Evolutionary conservation across 306 rosid species (phyloP).

Genomic region (Quercus ilex): DNA sequence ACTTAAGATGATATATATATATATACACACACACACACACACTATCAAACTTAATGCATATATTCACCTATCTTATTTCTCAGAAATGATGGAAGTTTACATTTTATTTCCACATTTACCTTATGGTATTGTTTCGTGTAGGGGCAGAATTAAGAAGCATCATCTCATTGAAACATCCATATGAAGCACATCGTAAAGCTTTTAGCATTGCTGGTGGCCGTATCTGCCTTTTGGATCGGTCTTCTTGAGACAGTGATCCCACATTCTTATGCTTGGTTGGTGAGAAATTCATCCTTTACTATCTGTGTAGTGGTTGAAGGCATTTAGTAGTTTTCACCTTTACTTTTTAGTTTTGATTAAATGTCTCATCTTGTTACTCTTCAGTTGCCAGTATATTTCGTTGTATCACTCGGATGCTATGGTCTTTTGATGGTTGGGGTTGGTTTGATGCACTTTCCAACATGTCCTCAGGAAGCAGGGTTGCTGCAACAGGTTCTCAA

Average conservation of each 20-base stretch:
- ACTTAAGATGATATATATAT: too few species aligned
- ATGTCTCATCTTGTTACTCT: background rate
- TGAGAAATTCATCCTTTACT: conserved; percentile 7
- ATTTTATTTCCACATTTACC: too few species aligned
- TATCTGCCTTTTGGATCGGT: conserved; percentile 49
- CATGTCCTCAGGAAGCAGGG: conserved; percentile 47
- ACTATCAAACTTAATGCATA: too few species aligned
- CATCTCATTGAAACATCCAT: too few species aligned
- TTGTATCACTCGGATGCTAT: conserved; percentile 53
- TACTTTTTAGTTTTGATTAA: too few species aligned
- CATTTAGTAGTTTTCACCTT: too few species aligned
- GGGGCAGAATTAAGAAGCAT: too few species aligned
- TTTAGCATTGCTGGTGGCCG: conserved; percentile 27
- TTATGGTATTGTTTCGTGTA: too few species aligned
- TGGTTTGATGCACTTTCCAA: conserved; percentile 51
- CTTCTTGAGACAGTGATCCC: conserved; percentile 36
- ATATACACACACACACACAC: too few species aligned
- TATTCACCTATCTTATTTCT: too few species aligned
- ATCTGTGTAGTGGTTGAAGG: too few species aligned
- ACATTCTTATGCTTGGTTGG: conserved; percentile 41
- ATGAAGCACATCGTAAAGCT: conserved; percentile 53
- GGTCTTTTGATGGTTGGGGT: conserved; percentile 54
- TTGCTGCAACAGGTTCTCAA: conserved; percentile 36
- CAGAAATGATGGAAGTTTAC: too few species aligned
- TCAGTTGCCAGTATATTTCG: conserved; percentile 47